A percentile compares a stretch with the other conserved stretches of the same genome.
Evolutionary conservation across 441 rosid genomes (phyloP).

Genomic region (Omphalea diandra): DNA sequence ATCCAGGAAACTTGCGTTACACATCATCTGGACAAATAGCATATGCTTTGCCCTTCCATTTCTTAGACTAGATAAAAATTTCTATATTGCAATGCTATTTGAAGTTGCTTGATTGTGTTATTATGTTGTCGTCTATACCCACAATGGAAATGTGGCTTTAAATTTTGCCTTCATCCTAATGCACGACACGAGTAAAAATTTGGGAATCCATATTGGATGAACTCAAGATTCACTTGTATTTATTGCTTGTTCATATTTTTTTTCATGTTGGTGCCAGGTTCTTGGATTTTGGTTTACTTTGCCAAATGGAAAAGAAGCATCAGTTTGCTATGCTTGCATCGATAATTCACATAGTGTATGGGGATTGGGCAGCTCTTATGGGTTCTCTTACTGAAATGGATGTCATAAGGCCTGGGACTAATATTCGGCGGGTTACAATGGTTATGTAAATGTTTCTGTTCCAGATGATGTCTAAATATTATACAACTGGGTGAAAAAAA

Average conservation of each 20-base stretch:
- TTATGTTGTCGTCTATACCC: not conserved
- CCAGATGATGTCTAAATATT: constrained; percentile 15
- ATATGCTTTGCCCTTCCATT: constrained; percentile 38
- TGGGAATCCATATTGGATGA: not conserved
- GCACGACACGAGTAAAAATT: not conserved
- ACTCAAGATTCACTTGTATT: constrained; percentile 4
- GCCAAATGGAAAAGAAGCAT: constrained; percentile 94
- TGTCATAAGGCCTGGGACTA: constrained; percentile 78
- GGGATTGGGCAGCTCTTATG: constrained; percentile 85
- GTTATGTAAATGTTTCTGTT: constrained; percentile 38
- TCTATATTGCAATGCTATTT: constrained; percentile 17
- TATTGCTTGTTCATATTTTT: constrained; percentile 1
- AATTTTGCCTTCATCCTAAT: not conserved
- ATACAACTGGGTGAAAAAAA: constrained; percentile 6
- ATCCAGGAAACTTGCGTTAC: constrained; percentile 95
- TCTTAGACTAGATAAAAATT: constrained; percentile 16
- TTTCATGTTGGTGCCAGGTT: constrained; percentile 50
- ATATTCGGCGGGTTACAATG: constrained; percentile 64
- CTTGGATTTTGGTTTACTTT: constrained; percentile 92
- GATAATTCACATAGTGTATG: constrained; percentile 89
- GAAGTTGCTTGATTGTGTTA: constrained; percentile 15
- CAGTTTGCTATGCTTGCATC: constrained; percentile 94
- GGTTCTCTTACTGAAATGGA: constrained; percentile 86
- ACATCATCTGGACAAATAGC: constrained; percentile 80
- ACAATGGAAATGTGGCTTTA: not conserved